phyloP scores from a whole-genome alignment of 495 filamentous ascomycete genomes.

The Daldinia grandis region DNA sequence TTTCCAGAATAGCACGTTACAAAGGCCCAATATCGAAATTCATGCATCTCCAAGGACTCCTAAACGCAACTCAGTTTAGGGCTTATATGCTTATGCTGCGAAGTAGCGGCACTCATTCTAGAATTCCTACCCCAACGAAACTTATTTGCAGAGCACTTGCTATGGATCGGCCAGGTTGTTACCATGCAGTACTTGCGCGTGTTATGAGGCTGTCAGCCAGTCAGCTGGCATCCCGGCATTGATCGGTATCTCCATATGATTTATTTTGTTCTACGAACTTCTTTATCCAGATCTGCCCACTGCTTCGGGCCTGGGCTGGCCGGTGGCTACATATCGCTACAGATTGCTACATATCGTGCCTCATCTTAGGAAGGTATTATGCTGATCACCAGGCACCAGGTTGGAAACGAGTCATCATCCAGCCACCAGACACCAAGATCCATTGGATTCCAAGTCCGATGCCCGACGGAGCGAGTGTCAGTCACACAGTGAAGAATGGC shows the following conservation, averaged over 20 bases:
- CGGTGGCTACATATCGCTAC: constrained; percentile 6
- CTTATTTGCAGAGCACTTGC: neutral
- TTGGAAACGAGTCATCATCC: constrained; percentile 31
- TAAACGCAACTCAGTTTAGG: constrained; percentile 23
- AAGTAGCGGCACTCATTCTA: constrained; percentile 13
- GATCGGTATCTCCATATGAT: neutral
- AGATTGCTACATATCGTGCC: constrained; percentile 5
- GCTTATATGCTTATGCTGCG: constrained; percentile 17
- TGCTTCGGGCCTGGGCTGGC: constrained; percentile 22
- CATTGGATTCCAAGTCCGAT: constrained; percentile 11
- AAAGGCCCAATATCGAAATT: neutral
- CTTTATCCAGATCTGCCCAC: constrained; percentile 5
- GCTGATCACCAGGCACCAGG: constrained; percentile 39
- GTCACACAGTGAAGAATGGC: constrained; percentile 16
- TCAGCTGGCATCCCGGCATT: neutral
- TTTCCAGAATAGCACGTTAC: neutral
- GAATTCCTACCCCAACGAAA: constrained; percentile 8
- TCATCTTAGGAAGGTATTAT: constrained; percentile 19
- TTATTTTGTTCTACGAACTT: neutral
- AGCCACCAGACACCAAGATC: constrained; percentile 3
- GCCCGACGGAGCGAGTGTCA: constrained; percentile 11
- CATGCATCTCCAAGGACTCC: neutral
- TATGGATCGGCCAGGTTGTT: neutral
- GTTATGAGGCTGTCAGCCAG: constrained; percentile 3
- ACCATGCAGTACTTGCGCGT: neutral